A percentile compares a stretch with the other conserved stretches of the same genome.
Conservation (phyloP, 2,329 filamentous ascomycete genomes). For the Fusarium circinatum region DNA sequence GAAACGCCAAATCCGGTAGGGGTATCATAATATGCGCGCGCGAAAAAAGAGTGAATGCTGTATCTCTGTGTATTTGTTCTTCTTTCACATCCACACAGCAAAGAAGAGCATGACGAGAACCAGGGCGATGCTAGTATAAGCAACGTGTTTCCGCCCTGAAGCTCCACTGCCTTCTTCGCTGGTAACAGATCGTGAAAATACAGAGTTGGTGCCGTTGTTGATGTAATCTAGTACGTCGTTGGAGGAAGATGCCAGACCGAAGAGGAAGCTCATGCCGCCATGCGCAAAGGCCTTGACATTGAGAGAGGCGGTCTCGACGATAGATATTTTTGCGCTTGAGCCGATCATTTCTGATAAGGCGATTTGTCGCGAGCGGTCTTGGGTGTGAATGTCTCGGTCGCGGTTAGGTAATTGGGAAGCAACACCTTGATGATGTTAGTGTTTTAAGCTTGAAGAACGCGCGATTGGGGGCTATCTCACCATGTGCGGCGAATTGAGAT, state of each 20-base stretch:
- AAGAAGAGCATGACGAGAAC: conserved; percentile 45
- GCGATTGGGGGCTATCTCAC: conserved; percentile 9
- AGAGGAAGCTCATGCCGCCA: conserved; percentile 83
- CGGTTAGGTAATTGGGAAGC: conserved; percentile 73
- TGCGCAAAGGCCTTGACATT: conserved; percentile 84
- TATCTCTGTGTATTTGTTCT: neutral
- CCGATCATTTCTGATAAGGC: conserved; percentile 82
- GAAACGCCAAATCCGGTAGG: conserved; percentile 42
- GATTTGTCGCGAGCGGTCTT: conserved; percentile 81
- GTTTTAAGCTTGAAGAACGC: neutral
- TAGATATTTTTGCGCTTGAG: conserved; percentile 86
- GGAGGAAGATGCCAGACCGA: conserved; percentile 80
- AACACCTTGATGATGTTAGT: conserved; percentile 64
- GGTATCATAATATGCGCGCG: conserved; percentile 41
- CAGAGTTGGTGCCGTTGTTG: conserved; percentile 86
- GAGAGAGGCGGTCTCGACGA: conserved; percentile 77
- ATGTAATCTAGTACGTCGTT: conserved; percentile 86
- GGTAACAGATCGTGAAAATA: conserved; percentile 82
- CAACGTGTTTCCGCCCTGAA: conserved; percentile 43
- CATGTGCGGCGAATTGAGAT: conserved; percentile 38
- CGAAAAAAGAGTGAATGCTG: conserved; percentile 12
- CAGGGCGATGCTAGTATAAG: conserved; percentile 44
- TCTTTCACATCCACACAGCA: conserved; percentile 42
- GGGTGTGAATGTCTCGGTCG: conserved; percentile 80
- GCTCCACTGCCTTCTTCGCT: conserved; percentile 72